Evolutionary conservation across 495 filamentous ascomycete genomes (phyloP).

Genomic region (Penicillium chermesinum): DNA sequence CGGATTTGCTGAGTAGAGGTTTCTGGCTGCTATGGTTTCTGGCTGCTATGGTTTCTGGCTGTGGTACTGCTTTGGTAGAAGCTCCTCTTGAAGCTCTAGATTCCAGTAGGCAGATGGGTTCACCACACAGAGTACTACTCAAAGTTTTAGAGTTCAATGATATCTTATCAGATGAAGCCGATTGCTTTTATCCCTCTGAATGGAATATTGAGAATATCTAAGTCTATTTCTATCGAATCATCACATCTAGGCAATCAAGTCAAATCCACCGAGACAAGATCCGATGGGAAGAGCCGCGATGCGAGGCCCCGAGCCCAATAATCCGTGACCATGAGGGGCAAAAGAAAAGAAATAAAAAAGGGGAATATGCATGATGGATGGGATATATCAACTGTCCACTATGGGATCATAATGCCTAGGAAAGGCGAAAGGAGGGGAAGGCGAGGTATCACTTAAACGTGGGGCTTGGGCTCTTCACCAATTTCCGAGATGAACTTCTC

Average conservation of each 20-base stretch:
- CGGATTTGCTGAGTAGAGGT: no score
- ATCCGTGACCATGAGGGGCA: constrained; percentile 17
- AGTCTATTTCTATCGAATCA: constrained; percentile 24
- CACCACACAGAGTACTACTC: no score
- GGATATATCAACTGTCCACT: neutral
- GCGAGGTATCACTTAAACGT: constrained; percentile 8
- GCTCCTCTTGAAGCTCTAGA: no score
- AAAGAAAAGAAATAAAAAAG: constrained; percentile 15
- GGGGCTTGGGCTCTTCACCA: constrained; percentile 41
- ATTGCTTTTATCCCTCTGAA: no score
- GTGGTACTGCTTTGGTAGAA: no score
- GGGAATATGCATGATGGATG: neutral
- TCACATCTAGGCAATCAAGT: constrained; percentile 12
- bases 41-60: no score
- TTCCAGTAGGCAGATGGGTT: no score
- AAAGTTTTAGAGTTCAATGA: no score
- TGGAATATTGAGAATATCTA: constrained; percentile 5
- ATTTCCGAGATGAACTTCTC: constrained; percentile 83
- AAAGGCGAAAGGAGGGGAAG: constrained; percentile 10
- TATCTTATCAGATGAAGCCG: no score
- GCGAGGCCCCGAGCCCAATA: constrained; percentile 14
- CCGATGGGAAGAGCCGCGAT: constrained; percentile 10
- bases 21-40: no score
- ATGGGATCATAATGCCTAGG: constrained; percentile 1
- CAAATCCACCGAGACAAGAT: constrained; percentile 11